Evolutionary conservation across 768 basidiomycete genomes (phyloP).

Genomic region (Russula foetens): DNA sequence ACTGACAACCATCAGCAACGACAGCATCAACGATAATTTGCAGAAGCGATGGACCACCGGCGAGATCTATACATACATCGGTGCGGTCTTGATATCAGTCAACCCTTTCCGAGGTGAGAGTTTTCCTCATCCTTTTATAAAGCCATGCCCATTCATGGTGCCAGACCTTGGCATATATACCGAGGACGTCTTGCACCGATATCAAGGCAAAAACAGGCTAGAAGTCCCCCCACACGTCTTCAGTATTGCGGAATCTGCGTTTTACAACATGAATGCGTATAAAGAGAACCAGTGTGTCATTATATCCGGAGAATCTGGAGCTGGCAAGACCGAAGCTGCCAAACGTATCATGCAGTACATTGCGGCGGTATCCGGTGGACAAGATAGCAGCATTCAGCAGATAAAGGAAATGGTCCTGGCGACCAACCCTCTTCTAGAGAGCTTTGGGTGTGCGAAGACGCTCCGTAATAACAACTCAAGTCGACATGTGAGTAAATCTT

Average conservation of each 20-base stretch:
- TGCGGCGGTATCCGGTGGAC: constrained; percentile 87
- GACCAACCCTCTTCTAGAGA: constrained; percentile 94
- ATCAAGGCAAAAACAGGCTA: constrained; percentile 94
- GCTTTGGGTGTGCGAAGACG: constrained; percentile 98
- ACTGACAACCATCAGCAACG: constrained; percentile 93
- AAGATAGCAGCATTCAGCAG: constrained; percentile 87
- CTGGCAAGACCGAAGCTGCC: constrained; percentile 98
- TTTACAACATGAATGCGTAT: constrained; percentile 99
- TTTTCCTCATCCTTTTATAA: not conserved
- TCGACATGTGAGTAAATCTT: constrained; percentile 69
- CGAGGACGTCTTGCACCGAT: constrained; percentile 75
- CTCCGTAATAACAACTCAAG: constrained; percentile 97
- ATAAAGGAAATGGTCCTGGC: constrained; percentile 99
- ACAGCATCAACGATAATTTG: constrained; percentile 95
- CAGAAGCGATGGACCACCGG: constrained; percentile 92
- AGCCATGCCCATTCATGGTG: not conserved
- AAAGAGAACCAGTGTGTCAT: constrained; percentile 99
- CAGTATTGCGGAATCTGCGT: constrained; percentile 91
- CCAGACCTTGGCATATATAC: constrained; percentile 96
- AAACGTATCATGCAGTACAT: constrained; percentile 99
- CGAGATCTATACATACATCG: constrained; percentile 99
- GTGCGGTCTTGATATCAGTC: constrained; percentile 97
- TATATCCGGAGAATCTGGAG: constrained; percentile 98
- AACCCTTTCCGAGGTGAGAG: constrained; percentile 87
- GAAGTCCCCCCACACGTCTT: constrained; percentile 99